These are phyloP conservation scores for Abrus precatorius DNA, from an alignment of 306 rosid species.

Conservation along the genomic window DNA sequence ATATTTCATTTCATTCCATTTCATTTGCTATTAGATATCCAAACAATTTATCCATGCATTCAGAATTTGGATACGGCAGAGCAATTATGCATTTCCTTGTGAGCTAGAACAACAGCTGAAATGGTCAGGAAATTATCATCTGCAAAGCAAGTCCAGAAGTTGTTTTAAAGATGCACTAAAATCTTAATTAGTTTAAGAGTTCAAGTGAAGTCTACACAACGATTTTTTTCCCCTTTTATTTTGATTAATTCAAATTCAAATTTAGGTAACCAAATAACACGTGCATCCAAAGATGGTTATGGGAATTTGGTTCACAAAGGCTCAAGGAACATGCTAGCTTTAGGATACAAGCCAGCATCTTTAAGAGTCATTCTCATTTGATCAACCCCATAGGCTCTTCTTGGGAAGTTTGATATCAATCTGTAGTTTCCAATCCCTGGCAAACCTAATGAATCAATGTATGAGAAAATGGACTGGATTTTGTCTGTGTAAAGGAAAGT, in stretches of 20 bases:
- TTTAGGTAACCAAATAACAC: conserved; percentile 6
- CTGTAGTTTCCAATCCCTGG: conserved; percentile 67
- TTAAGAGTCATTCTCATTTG: conserved; percentile 78
- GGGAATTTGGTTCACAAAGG: conserved; percentile 30
- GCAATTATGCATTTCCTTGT: not conserved
- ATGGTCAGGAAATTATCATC: not conserved
- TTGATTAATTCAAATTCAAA: not conserved
- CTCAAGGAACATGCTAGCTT: conserved; percentile 80
- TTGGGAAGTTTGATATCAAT: conserved; percentile 83
- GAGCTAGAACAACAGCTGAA: not conserved
- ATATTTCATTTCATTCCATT: too few relatives aligned
- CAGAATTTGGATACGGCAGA: not conserved
- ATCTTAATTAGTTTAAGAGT: not conserved
- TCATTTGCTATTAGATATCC: too few relatives aligned
- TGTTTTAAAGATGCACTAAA: not conserved
- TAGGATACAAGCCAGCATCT: conserved; percentile 80
- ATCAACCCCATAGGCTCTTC: conserved; percentile 69
- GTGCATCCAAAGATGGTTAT: conserved; percentile 8
- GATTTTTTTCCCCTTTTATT: not conserved
- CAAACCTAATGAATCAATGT: conserved; percentile 70
- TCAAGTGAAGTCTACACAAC: conserved; percentile 25
- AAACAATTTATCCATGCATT: too few relatives aligned
- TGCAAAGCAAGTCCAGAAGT: not conserved
- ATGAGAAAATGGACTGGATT: conserved; percentile 71
- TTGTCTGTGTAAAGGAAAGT: conserved; percentile 71